Evolutionary conservation across 257 asterid genomes (phyloP).

Genomic region (Lycium ferocissimum): DNA sequence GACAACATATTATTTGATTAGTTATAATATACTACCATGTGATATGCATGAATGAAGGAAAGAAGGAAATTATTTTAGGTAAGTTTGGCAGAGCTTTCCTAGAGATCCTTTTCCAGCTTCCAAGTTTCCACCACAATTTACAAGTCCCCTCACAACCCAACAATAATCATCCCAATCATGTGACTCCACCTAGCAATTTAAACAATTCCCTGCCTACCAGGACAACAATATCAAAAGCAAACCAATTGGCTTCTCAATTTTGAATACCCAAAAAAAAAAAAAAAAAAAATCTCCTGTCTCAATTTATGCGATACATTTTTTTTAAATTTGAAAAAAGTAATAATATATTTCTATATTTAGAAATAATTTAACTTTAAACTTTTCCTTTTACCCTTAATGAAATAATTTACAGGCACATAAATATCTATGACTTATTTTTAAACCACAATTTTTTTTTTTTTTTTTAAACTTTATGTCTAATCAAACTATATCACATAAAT

Average conservation of each 20-base stretch:
- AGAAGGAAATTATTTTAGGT: background rate
- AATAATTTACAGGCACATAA: no score
- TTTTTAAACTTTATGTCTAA: no score
- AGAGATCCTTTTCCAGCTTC: constrained; percentile 34
- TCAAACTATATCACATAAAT: no score
- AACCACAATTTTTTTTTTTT: no score
- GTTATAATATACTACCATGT: background rate
- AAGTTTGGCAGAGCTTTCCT: constrained; percentile 25
- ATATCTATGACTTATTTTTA: no score
- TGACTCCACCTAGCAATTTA: constrained; percentile 36
- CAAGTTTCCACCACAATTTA: constrained; percentile 44
- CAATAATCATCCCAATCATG: constrained; percentile 49
- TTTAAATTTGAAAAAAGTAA: no score
- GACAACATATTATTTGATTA: background rate
- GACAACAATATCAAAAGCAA: background rate
- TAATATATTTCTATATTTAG: no score
- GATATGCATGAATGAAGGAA: constrained; percentile 18
- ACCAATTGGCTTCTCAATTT: constrained; percentile 14
- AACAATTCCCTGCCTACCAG: constrained; percentile 18
- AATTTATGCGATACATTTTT: no score
- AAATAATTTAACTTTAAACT: no score
- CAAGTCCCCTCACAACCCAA: constrained; percentile 49
- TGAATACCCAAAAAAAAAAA: constrained; percentile 27
- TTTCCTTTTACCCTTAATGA: no score
- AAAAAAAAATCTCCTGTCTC: background rate